A percentile compares a stretch with the other conserved stretches of the same genome.
These are phyloP conservation scores for Metschnikowia colocasiae DNA, from an alignment of 805 yeast genomes.

Conservation along the genomic window DNA sequence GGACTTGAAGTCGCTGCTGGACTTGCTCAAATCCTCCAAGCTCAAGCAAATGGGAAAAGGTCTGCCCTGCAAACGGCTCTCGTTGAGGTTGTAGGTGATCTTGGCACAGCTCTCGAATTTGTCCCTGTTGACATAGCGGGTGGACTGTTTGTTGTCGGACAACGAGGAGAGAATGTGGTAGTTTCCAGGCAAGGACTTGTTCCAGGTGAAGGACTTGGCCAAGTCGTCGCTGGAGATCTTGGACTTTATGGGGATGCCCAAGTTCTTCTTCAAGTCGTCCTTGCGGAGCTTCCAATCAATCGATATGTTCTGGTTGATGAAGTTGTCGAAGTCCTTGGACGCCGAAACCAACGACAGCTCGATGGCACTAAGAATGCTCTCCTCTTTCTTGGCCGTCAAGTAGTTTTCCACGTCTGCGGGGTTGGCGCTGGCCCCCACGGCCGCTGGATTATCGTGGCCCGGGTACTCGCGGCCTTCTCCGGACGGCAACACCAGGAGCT, in stretches of 20 bases:
- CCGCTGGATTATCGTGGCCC: not conserved
- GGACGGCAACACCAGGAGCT: conserved; percentile 37
- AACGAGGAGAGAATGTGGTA: conserved; percentile 34
- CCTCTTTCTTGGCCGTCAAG: conserved; percentile 69
- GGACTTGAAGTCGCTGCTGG: conserved; percentile 58
- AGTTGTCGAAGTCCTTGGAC: conserved; percentile 77
- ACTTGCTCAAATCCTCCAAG: conserved; percentile 56
- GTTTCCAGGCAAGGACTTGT: conserved; percentile 30
- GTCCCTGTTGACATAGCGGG: conserved; percentile 40
- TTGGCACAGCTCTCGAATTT: conserved; percentile 75
- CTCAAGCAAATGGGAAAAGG: conserved; percentile 57
- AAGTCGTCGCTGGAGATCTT: conserved; percentile 17
- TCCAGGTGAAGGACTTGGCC: conserved; percentile 33
- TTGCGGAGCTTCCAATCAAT: conserved; percentile 84
- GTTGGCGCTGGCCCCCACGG: not conserved
- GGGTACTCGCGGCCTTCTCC: not conserved
- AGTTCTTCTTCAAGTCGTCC: conserved; percentile 65
- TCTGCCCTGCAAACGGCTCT: conserved; percentile 52
- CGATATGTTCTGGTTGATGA: conserved; percentile 65
- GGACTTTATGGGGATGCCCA: conserved; percentile 42
- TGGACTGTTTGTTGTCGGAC: conserved; percentile 17
- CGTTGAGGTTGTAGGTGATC: conserved; percentile 66
- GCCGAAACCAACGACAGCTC: conserved; percentile 74
- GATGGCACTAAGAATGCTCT: conserved; percentile 74
- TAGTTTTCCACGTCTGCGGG: conserved; percentile 49